phyloP scores from a whole-genome alignment of 331 rosid species.

The Spiraea crenata region DNA sequence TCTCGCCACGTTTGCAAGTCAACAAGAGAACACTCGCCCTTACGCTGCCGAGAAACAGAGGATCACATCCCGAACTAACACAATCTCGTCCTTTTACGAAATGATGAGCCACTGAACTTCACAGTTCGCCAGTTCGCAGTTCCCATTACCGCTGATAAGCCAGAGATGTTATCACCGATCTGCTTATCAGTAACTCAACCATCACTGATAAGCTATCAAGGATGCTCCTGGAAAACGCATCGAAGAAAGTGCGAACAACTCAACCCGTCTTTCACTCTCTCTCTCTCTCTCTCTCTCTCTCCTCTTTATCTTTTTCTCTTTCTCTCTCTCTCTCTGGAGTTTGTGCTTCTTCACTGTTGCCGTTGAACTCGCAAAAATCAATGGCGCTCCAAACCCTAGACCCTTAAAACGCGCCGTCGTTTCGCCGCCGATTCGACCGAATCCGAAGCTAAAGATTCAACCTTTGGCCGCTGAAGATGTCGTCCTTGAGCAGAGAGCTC shows the following conservation, averaged over 20 bases:
- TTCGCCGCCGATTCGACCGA: neutral
- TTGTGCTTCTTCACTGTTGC: constrained; percentile 18
- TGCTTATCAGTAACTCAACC: fast-evolving
- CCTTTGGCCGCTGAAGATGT: constrained; percentile 32
- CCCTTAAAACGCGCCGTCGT: constrained; percentile 16
- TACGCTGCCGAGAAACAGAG: neutral
- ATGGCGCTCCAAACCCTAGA: constrained; percentile 32
- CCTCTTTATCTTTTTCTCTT: constrained; percentile 16
- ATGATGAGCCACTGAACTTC: constrained; percentile 8
- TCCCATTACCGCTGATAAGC: neutral
- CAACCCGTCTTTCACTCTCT: neutral
- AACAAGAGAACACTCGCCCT: too few species aligned
- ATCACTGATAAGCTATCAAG: neutral
- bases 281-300: constrained; percentile 9
- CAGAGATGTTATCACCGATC: fast-evolving
- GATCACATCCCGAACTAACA: neutral
- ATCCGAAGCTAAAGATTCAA: neutral
- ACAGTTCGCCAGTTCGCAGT: neutral
- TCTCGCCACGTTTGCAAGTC: neutral
- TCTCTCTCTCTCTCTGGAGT: neutral
- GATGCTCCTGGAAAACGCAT: constrained; percentile 28
- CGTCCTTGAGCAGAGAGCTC: constrained; percentile 48
- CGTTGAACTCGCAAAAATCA: constrained; percentile 14
- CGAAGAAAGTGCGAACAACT: constrained; percentile 31
- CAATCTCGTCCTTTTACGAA: constrained; percentile 2